A percentile compares a stretch with the other conserved stretches of the same genome.
Evolutionary conservation across 352 stramenopile species (phyloP).

Genomic region (Phytophthora citricola): DNA sequence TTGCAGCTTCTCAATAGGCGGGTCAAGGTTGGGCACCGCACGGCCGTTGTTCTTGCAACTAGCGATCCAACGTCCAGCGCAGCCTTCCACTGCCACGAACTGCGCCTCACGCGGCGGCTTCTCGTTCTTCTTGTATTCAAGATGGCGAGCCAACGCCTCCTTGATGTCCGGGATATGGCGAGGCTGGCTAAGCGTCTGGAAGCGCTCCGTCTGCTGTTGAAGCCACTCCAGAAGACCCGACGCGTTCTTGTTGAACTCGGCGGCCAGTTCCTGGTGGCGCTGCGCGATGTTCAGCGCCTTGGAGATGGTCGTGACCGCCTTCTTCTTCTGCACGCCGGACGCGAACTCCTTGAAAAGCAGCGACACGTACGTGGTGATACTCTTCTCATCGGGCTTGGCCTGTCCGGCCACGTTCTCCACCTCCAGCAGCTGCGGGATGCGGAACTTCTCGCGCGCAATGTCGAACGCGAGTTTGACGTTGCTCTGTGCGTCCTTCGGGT

Average conservation of each 20-base stretch:
- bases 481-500: constrained; percentile 62
- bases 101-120: constrained; percentile 83
- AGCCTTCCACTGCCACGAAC: constrained; percentile 83
- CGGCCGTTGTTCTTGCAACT: constrained; percentile 91
- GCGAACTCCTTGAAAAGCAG: constrained; percentile 93
- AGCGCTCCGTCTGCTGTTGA: constrained; percentile 68
- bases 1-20: constrained; percentile 83
- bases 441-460: constrained; percentile 85
- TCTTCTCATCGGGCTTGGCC: constrained; percentile 92
- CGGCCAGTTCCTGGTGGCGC: constrained; percentile 85
- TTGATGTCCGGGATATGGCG: constrained; percentile 75
- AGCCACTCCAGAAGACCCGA: constrained; percentile 81
- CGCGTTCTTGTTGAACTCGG: constrained; percentile 76
- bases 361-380: constrained; percentile 92
- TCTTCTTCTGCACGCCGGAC: constrained; percentile 90
- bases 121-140: constrained; percentile 91
- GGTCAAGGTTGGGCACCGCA: constrained; percentile 68
- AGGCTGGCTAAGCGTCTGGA: constrained; percentile 75
- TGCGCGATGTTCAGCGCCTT: constrained; percentile 92
- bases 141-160: constrained; percentile 63
- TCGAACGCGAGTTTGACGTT: constrained; percentile 89
- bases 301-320: constrained; percentile 88
- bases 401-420: constrained; percentile 85
- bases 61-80: constrained; percentile 80
- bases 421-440: constrained; percentile 89